Percentiles rank a stretch among this genome's conserved stretches.
Evolutionary conservation across 768 basidiomycete genomes (phyloP).

Genomic region (Leccinum subgranulosum): DNA sequence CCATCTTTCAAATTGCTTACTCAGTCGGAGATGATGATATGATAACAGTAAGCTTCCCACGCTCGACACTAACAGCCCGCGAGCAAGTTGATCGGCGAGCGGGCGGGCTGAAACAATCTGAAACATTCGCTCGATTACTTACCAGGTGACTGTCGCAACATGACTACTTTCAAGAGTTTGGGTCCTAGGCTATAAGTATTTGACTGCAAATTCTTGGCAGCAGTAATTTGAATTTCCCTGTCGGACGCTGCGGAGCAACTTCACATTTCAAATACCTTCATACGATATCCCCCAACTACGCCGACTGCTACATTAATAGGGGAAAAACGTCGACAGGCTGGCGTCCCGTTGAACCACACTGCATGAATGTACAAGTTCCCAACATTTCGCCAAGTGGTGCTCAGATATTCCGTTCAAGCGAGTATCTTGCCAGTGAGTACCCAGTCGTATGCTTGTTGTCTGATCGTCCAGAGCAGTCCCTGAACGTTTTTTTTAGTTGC

Average conservation of each 20-base stretch:
- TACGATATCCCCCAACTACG: background rate
- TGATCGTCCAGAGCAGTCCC: background rate
- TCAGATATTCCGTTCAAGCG: background rate
- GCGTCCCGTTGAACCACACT: background rate
- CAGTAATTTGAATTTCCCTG: background rate
- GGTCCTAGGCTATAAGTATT: too few species aligned
- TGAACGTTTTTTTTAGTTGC: conserved; percentile 5
- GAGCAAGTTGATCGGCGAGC: too few species aligned
- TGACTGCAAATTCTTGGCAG: too few species aligned
- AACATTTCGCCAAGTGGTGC: background rate
- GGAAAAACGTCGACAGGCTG: background rate
- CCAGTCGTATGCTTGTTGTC: background rate
- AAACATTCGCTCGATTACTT: background rate
- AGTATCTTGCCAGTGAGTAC: conserved; percentile 9
- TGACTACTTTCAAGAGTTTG: background rate
- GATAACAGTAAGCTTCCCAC: background rate
- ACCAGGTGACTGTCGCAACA: background rate
- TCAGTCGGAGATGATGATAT: too few species aligned
- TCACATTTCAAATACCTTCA: background rate
- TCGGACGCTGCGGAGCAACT: background rate
- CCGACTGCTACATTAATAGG: background rate
- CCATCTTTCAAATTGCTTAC: background rate
- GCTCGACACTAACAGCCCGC: background rate
- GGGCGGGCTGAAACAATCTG: background rate
- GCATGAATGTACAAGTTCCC: conserved; percentile 1